Evolutionary conservation across 495 filamentous ascomycete species (phyloP).

Genomic region (Recurvomyces mirabilis): DNA sequence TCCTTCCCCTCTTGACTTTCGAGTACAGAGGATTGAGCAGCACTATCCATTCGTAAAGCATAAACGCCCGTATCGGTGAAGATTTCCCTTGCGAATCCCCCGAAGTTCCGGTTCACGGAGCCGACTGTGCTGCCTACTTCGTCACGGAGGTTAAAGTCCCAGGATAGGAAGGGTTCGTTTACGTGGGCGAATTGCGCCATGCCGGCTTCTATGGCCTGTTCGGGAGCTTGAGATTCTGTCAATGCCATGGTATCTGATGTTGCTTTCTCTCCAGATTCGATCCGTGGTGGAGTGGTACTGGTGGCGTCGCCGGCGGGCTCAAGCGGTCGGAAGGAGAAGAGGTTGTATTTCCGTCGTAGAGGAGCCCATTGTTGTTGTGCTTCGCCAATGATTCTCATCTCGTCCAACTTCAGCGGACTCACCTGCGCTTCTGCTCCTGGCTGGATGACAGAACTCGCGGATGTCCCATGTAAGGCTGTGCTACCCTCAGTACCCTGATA

Average conservation of each 20-base stretch:
- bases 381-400: conserved; percentile 58
- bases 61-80: conserved; percentile 66
- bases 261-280: conserved; percentile 37
- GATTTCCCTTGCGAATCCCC: conserved; percentile 56
- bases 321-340: conserved; percentile 44
- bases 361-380: conserved; percentile 60
- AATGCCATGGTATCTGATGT: conserved; percentile 40
- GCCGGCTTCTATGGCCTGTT: conserved; percentile 31
- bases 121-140: conserved; percentile 35
- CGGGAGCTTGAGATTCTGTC: conserved; percentile 12
- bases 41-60: conserved; percentile 55
- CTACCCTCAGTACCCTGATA: conserved; percentile 28
- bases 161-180: conserved; percentile 35
- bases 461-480: conserved; percentile 35
- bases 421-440: conserved; percentile 35
- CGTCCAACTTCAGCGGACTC: conserved; percentile 39
- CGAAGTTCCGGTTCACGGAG: conserved; percentile 57
- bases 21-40: conserved; percentile 5
- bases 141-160: conserved; percentile 32
- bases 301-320: conserved; percentile 21
- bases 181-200: conserved; percentile 54
- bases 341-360: conserved; percentile 54
- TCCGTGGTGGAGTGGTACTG: conserved; percentile 20
- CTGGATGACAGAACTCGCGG: conserved; percentile 33
- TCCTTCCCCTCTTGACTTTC: conserved; percentile 12